Percentiles rank a stretch among this genome's conserved stretches.
These are phyloP conservation scores for Globisporangium ultimum DNA, from an alignment of 352 stramenopile species.

Conservation along the genomic window DNA sequence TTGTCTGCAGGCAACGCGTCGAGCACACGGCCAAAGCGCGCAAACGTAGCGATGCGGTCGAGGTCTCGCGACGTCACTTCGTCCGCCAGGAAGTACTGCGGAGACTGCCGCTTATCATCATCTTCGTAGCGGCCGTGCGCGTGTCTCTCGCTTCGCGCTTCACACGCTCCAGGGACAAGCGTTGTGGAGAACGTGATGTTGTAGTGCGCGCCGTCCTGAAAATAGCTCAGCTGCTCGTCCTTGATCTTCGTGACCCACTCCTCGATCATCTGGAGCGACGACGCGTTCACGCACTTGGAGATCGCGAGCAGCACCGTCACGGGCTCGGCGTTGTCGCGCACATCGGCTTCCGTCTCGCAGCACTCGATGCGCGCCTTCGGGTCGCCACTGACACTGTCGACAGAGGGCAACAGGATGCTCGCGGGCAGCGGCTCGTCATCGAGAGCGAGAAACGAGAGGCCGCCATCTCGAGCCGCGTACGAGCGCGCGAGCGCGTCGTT, in stretches of 20 bases:
- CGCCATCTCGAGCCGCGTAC: neutral
- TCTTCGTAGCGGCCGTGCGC: conserved; percentile 15
- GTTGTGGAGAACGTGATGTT: conserved; percentile 12
- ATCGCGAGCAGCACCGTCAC: conserved; percentile 52
- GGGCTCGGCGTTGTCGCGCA: conserved; percentile 11
- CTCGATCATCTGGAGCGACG: conserved; percentile 33
- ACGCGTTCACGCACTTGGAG: conserved; percentile 55
- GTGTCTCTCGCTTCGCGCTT: conserved; percentile 25
- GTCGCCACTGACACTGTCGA: conserved; percentile 13
- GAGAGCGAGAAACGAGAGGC: conserved; percentile 4
- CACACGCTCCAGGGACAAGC: conserved; percentile 32
- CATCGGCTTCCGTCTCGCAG: conserved; percentile 4
- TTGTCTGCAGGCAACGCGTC: neutral
- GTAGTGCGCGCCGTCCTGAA: conserved; percentile 7
- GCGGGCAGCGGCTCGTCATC: conserved; percentile 6
- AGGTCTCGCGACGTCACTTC: conserved; percentile 8
- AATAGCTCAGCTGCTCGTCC: conserved; percentile 10
- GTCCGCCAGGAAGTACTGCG: neutral
- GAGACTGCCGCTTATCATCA: conserved; percentile 8
- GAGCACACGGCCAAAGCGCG: conserved; percentile 10
- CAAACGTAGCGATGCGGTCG: conserved; percentile 8
- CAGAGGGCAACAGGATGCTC: conserved; percentile 9
- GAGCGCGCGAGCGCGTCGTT: conserved; percentile 8
- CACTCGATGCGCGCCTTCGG: conserved; percentile 8
- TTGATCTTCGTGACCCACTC: conserved; percentile 35